Conservation (phyloP, 495 filamentous ascomycete genomes). For the Evernia prunastri region DNA sequence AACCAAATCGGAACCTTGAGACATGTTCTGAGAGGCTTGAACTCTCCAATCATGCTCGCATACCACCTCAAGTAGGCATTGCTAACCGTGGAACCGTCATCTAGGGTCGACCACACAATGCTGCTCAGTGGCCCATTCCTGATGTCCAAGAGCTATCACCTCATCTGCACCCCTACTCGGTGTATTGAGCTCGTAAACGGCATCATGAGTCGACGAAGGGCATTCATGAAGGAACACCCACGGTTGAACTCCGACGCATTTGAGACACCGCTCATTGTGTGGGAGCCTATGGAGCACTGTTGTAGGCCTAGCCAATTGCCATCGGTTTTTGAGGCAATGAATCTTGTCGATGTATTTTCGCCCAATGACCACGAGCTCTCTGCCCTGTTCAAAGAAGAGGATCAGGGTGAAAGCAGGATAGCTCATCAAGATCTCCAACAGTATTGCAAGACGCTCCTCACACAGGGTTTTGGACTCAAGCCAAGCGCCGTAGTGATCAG, state of each 20-base stretch:
- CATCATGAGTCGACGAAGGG: slow-evolving; percentile 47
- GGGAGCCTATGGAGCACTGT: slow-evolving; percentile 90
- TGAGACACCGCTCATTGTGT: slow-evolving; percentile 66
- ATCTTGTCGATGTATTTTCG: slow-evolving; percentile 75
- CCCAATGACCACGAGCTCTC: slow-evolving; percentile 83
- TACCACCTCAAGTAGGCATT: not conserved
- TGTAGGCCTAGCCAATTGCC: slow-evolving; percentile 71
- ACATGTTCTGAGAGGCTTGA: not conserved
- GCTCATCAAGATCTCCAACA: not conserved
- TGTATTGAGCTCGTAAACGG: slow-evolving; percentile 64
- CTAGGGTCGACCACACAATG: slow-evolving; percentile 49
- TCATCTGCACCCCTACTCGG: slow-evolving; percentile 76
- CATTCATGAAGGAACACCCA: slow-evolving; percentile 22
- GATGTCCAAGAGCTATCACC: slow-evolving; percentile 69
- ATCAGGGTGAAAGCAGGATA: not conserved
- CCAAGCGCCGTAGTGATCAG: slow-evolving; percentile 47
- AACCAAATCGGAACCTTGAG: not conserved
- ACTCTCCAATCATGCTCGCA: not conserved
- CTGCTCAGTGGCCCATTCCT: slow-evolving; percentile 54
- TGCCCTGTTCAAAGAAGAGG: slow-evolving; percentile 8
- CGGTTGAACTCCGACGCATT: not conserved
- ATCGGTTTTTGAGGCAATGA: slow-evolving; percentile 61
- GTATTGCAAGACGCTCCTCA: slow-evolving; percentile 47
- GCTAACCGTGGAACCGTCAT: not conserved
- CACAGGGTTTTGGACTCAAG: slow-evolving; percentile 42